phyloP scores from a whole-genome alignment of 31 red algal genomes.

The Porphyra umbilicalis region DNA sequence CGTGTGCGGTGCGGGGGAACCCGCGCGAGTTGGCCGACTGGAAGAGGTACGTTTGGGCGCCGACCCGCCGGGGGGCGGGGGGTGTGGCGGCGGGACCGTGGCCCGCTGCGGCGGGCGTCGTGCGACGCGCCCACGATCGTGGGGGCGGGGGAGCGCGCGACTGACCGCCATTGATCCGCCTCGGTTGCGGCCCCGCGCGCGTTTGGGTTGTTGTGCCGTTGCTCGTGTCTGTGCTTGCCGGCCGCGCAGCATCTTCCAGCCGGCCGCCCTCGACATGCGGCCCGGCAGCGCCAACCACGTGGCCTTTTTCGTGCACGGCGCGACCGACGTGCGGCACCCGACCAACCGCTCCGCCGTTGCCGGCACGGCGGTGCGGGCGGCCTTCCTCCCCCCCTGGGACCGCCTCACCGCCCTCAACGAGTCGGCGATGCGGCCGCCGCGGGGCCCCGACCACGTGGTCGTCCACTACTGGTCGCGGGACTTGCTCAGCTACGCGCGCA shows the following conservation, averaged over 20 bases:
- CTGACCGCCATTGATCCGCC: too few relatives aligned
- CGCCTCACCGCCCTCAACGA: not conserved
- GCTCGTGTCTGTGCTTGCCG: too few relatives aligned
- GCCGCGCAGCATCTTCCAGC: not conserved
- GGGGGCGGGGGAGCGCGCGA: too few relatives aligned
- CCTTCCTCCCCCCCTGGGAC: not conserved
- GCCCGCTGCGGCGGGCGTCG: too few relatives aligned
- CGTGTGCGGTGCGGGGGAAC: not conserved
- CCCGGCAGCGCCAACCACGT: not conserved
- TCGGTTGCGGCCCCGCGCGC: too few relatives aligned
- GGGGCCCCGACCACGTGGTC: not conserved
- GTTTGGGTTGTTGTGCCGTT: too few relatives aligned
- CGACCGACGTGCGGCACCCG: not conserved
- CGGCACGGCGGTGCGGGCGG: not conserved
- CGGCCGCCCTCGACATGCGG: not conserved
- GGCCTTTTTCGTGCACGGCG: not conserved
- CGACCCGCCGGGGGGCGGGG: too few relatives aligned
- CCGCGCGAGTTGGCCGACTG: not conserved
- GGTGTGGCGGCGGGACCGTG: too few relatives aligned
- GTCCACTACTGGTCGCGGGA: conserved; percentile 48
- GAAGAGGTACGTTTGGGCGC: too few relatives aligned
- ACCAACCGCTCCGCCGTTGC: not conserved
- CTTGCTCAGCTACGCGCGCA: conserved; percentile 27
- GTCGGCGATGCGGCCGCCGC: not conserved
- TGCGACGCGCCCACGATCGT: too few relatives aligned